Evolutionary conservation across 371 early-diverging fungal species (phyloP).

Genomic region (Conidiobolus coronatus): DNA sequence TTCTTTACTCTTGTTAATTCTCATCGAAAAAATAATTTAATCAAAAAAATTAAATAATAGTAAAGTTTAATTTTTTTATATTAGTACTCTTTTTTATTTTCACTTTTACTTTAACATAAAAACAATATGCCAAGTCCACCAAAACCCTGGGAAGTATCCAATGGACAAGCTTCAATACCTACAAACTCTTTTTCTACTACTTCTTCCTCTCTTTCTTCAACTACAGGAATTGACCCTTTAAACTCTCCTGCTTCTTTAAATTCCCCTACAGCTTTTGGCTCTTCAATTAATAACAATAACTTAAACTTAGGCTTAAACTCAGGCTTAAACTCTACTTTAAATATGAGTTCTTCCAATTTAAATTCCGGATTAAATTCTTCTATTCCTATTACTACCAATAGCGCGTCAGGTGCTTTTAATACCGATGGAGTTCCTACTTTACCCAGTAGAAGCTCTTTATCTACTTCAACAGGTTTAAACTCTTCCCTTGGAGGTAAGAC

Average conservation of each 20-base stretch:
- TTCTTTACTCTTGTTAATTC: too few species aligned
- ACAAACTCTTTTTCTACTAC: constrained; percentile 11
- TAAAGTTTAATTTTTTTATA: background rate
- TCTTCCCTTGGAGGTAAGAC: background rate
- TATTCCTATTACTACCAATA: constrained; percentile 7
- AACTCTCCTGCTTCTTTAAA: constrained; percentile 11
- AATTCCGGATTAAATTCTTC: background rate
- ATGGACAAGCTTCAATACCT: constrained; percentile 8
- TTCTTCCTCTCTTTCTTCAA: constrained; percentile 6
- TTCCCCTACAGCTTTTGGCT: constrained; percentile 11
- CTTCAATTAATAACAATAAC: constrained; percentile 6
- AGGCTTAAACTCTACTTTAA: background rate
- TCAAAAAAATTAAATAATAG: too few species aligned
- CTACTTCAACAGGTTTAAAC: background rate
- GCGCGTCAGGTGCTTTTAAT: too few species aligned
- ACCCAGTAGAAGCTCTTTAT: background rate
- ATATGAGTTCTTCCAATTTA: too few species aligned
- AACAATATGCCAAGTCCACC: constrained; percentile 62
- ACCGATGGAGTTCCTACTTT: constrained; percentile 5
- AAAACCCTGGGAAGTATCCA: constrained; percentile 78
- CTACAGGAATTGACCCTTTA: constrained; percentile 7
- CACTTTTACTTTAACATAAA: background rate
- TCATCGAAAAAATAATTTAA: too few species aligned
- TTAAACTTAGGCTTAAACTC: constrained; percentile 8
- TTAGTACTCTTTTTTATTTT: background rate